Conservation (phyloP, 2,329 filamentous ascomycete species). For the Elsinoe arachidis region DNA sequence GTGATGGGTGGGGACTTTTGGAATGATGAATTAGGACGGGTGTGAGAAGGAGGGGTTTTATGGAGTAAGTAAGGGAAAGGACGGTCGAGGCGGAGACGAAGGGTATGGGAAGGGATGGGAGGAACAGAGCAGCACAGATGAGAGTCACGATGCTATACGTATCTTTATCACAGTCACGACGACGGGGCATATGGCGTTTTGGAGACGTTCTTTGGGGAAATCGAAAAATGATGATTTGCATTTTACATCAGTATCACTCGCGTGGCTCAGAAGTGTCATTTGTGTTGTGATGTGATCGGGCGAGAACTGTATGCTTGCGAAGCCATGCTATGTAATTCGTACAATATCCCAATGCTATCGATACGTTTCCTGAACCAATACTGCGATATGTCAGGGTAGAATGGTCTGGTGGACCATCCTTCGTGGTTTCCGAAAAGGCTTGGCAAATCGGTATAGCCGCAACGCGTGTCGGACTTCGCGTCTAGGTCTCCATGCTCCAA, state of each 20-base stretch:
- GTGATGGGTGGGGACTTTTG: background rate
- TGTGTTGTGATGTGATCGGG: no score
- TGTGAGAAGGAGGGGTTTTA: no score
- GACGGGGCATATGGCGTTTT: background rate
- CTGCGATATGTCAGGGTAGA: no score
- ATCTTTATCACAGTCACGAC: conserved; percentile 12
- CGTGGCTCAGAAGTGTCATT: background rate
- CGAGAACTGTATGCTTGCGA: no score
- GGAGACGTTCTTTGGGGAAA: background rate
- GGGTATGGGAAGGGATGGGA: background rate
- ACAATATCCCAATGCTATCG: no score
- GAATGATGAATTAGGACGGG: no score
- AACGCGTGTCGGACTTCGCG: background rate
- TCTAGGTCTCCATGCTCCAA: background rate
- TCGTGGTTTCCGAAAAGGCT: background rate
- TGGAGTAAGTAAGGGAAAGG: background rate
- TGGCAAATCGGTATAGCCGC: background rate
- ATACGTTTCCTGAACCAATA: no score
- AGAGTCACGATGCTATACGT: conserved; percentile 2
- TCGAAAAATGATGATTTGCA: background rate
- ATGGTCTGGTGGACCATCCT: no score
- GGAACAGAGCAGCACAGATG: background rate
- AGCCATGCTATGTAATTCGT: no score
- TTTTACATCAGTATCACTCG: background rate
- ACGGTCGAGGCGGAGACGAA: background rate